These are phyloP conservation scores for Trichosporon inkin DNA, from an alignment of 1,284 basidiomycete genomes.

Conservation along the genomic window DNA sequence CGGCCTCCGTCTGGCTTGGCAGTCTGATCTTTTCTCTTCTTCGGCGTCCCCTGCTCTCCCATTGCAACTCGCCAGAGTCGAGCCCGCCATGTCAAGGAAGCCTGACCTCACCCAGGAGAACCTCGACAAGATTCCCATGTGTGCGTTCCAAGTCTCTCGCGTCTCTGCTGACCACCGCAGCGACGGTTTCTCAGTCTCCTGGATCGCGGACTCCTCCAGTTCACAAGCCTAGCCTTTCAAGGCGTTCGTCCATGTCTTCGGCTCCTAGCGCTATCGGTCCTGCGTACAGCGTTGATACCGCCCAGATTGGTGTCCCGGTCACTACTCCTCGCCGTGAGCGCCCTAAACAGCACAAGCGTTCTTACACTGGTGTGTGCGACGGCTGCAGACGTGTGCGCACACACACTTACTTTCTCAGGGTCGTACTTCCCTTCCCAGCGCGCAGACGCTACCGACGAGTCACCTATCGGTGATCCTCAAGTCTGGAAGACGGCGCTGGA, in stretches of 20 bases:
- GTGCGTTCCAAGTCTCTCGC: constrained; percentile 16
- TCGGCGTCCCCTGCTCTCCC: constrained; percentile 1
- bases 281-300: constrained; percentile 34
- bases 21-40: not conserved
- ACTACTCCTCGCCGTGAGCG: constrained; percentile 43
- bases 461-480: constrained; percentile 76
- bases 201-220: constrained; percentile 36
- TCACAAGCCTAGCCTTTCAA: constrained; percentile 43
- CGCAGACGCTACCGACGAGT: constrained; percentile 68
- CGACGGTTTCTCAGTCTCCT: constrained; percentile 14
- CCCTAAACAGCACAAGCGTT: constrained; percentile 40
- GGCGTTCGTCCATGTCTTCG: constrained; percentile 41
- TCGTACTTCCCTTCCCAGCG: constrained; percentile 52
- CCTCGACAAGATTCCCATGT: constrained; percentile 31
- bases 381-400: too few species aligned
- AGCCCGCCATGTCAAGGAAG: constrained; percentile 22
- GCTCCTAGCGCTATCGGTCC: constrained; percentile 26
- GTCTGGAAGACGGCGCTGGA: constrained; percentile 64
- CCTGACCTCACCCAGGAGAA: constrained; percentile 40
- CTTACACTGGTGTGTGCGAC: constrained; percentile 38
- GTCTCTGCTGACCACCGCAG: not conserved
- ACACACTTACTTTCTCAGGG: constrained; percentile 26
- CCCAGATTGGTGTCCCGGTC: constrained; percentile 43
- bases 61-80: constrained; percentile 1
- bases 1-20: not conserved